phyloP scores from a whole-genome alignment of 352 stramenopile species.

The Pythium brassicae region DNA sequence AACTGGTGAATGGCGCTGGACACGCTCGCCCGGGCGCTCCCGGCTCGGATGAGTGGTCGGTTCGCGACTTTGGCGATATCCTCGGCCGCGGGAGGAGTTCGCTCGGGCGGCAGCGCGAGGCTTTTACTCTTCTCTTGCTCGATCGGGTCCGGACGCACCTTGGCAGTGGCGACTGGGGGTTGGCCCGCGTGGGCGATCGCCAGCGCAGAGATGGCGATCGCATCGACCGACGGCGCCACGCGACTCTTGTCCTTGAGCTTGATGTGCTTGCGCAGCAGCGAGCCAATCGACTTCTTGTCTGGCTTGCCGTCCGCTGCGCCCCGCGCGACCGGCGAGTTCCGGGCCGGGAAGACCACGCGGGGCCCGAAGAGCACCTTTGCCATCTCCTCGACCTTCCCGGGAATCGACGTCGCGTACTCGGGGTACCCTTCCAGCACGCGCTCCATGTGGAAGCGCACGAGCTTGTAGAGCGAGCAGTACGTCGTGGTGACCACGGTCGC shows the following conservation, averaged over 20 bases:
- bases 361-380: slow-evolving; percentile 25
- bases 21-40: neutral
- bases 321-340: neutral
- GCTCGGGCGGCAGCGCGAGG: too few species aligned
- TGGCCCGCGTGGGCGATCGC: neutral
- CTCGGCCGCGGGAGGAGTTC: neutral
- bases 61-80: neutral
- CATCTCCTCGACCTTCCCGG: slow-evolving; percentile 34
- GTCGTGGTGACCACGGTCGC: slow-evolving; percentile 53
- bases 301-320: neutral
- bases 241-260: slow-evolving; percentile 29
- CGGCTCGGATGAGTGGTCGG: neutral
- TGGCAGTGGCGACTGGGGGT: neutral
- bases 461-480: slow-evolving; percentile 59
- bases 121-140: too few species aligned
- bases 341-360: neutral
- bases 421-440: slow-evolving; percentile 54
- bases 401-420: slow-evolving; percentile 24
- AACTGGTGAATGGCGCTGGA: slow-evolving; percentile 14
- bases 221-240: slow-evolving; percentile 19
- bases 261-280: slow-evolving; percentile 46
- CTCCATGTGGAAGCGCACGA: slow-evolving; percentile 55
- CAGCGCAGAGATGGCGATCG: neutral
- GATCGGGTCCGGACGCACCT: too few species aligned
- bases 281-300: slow-evolving; percentile 41